These are phyloP conservation scores for Phialocephala sp. DNA, from an alignment of 2,329 filamentous ascomycete species.

Conservation along the genomic window DNA sequence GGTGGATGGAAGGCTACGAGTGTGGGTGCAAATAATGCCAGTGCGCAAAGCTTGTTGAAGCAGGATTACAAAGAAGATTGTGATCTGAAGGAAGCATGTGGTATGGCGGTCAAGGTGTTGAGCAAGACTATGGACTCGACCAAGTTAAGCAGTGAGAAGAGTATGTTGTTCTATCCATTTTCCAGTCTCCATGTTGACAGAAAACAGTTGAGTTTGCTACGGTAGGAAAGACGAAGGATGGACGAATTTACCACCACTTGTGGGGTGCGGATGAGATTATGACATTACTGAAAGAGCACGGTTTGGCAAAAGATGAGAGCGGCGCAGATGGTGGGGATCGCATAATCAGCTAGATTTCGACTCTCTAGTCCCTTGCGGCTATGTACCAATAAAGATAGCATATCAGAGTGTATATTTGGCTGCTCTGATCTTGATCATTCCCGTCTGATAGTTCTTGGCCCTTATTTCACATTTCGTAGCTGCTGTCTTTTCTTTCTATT, in stretches of 20 bases:
- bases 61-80: conserved; percentile 99
- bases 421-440: not conserved
- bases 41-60: conserved; percentile 94
- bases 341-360: conserved; percentile 39
- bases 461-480: not conserved
- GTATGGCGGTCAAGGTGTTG: conserved; percentile 95
- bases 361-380: conserved; percentile 20
- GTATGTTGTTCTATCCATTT: conserved; percentile 58
- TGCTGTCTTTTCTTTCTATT: not conserved
- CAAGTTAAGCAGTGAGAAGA: conserved; percentile 98
- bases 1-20: conserved; percentile 99
- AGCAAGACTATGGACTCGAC: conserved; percentile 99
- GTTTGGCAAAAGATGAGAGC: conserved; percentile 82
- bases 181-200: conserved; percentile 28
- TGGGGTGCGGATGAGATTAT: conserved; percentile 98
- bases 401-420: not conserved
- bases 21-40: conserved; percentile 97
- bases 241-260: conserved; percentile 97
- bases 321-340: conserved; percentile 41
- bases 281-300: conserved; percentile 91
- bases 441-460: not conserved
- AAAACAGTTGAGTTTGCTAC: conserved; percentile 92
- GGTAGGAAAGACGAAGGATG: conserved; percentile 91
- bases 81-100: conserved; percentile 93
- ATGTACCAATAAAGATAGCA: conserved; percentile 39